Evolutionary conservation across 768 basidiomycete species (phyloP).

Genomic region (Fomitopsis serialis): DNA sequence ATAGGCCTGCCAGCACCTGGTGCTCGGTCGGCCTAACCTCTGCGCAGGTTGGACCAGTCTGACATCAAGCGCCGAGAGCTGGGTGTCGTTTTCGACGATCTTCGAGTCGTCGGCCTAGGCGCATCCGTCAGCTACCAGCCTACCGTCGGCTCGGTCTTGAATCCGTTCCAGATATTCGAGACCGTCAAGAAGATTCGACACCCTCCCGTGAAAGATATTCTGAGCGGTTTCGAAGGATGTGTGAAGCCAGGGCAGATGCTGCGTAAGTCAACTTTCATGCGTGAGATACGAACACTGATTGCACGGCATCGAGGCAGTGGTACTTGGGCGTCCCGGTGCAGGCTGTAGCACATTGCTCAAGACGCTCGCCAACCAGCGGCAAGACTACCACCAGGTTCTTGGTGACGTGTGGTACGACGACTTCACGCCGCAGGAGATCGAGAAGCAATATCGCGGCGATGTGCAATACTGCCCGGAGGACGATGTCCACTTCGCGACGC

Average conservation of each 20-base stretch:
- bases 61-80: constrained; percentile 50
- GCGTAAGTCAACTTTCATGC: constrained; percentile 38
- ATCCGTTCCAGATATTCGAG: constrained; percentile 41
- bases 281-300: neutral
- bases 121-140: constrained; percentile 47
- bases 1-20: too few species aligned
- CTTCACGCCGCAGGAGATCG: constrained; percentile 58
- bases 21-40: neutral
- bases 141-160: constrained; percentile 60
- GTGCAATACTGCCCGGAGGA: constrained; percentile 81
- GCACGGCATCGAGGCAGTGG: constrained; percentile 41
- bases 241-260: constrained; percentile 64
- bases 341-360: constrained; percentile 86
- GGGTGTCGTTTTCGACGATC: constrained; percentile 54
- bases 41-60: constrained; percentile 38
- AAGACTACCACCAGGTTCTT: constrained; percentile 59
- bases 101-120: constrained; percentile 57
- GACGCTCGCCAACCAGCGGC: constrained; percentile 68
- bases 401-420: constrained; percentile 78
- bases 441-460: constrained; percentile 68
- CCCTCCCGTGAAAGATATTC: constrained; percentile 54
- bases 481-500: constrained; percentile 80
- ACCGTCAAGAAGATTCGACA: constrained; percentile 44
- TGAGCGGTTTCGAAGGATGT: constrained; percentile 49
- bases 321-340: constrained; percentile 79